These are phyloP conservation scores for Endocladia muricata DNA, from an alignment of 31 red algal species.

Conservation along the genomic window DNA sequence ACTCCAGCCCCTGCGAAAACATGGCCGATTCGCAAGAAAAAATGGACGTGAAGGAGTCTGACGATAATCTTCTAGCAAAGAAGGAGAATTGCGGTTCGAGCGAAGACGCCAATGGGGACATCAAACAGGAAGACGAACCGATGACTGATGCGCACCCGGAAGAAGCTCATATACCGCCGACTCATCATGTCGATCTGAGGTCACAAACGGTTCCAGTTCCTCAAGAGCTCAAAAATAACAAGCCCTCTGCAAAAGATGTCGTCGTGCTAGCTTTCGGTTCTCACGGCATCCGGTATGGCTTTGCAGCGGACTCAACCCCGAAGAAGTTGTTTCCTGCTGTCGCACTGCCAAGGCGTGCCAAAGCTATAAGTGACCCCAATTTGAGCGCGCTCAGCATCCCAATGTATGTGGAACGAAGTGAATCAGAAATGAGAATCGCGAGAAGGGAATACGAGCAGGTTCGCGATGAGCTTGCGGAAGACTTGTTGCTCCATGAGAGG, in stretches of 20 bases:
- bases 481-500: constrained; percentile 31
- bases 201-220: constrained; percentile 11
- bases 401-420: constrained; percentile 4
- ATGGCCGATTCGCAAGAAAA: no score
- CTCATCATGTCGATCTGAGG: neutral
- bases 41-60: neutral
- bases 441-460: constrained; percentile 25
- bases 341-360: constrained; percentile 24
- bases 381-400: constrained; percentile 24
- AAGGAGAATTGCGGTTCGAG: no score
- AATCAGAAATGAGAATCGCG: constrained; percentile 7
- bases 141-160: neutral
- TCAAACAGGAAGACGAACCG: neutral
- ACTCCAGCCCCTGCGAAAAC: no score
- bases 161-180: neutral
- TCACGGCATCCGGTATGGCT: constrained; percentile 54
- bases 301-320: constrained; percentile 54
- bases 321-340: constrained; percentile 49
- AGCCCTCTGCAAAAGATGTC: constrained; percentile 43
- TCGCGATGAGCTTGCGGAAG: constrained; percentile 17
- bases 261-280: constrained; percentile 60
- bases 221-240: constrained; percentile 13
- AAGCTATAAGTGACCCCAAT: constrained; percentile 11
- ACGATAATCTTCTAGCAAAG: no score
- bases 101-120: no score